Percentiles rank a stretch among this genome's conserved stretches.
Conservation (phyloP, 495 filamentous ascomycete species). For the Astrocystis sublimbata region DNA sequence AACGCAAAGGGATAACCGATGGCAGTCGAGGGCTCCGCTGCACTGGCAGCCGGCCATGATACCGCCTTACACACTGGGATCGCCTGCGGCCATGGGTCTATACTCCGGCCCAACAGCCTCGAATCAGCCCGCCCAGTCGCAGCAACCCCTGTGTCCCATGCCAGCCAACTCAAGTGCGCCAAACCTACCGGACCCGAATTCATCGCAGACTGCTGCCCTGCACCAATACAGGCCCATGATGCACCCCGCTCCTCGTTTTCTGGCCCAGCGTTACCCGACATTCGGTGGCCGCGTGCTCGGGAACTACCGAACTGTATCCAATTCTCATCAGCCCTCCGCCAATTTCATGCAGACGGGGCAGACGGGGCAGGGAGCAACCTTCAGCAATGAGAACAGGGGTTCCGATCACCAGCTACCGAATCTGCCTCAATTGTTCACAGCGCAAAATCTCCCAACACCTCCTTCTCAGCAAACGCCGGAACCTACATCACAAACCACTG, state of each 20-base stretch:
- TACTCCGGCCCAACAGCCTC: background rate
- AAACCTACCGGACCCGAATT: background rate
- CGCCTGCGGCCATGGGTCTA: background rate
- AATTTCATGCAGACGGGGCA: conserved; percentile 1
- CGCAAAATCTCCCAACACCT: background rate
- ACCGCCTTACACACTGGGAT: conserved; percentile 7
- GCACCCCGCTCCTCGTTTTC: conserved; percentile 12
- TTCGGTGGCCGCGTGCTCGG: no score
- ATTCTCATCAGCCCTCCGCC: background rate
- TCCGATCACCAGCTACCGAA: conserved; percentile 8
- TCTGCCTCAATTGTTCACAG: conserved; percentile 7
- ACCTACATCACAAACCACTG: background rate
- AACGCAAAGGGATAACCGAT: conserved; percentile 13
- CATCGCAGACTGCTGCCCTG: background rate
- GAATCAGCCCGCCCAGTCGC: background rate
- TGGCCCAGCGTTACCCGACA: background rate
- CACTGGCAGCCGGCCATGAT: conserved; percentile 13
- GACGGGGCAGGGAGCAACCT: conserved; percentile 7
- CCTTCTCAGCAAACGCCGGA: conserved; percentile 8
- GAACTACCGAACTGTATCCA: background rate
- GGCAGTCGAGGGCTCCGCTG: conserved; percentile 20
- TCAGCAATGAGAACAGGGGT: conserved; percentile 7
- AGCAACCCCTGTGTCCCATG: conserved; percentile 9
- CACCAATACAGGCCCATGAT: conserved; percentile 9
- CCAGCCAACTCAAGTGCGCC: background rate